Evolutionary conservation across 2,329 filamentous ascomycete species (phyloP).

Genomic region (Aureobasidium subglaciale): DNA sequence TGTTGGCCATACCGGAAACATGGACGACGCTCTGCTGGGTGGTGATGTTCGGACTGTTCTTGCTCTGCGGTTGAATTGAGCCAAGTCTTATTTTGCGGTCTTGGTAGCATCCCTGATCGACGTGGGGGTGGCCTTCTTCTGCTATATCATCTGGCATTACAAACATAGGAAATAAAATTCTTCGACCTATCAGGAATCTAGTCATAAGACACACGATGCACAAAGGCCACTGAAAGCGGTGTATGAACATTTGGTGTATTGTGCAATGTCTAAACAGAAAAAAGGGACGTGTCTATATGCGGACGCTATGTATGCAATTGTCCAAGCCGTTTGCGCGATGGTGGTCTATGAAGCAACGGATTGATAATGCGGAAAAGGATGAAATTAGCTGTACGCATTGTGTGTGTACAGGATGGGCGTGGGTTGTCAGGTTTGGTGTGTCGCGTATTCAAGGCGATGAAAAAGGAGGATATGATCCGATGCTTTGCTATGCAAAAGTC

Average conservation of each 20-base stretch:
- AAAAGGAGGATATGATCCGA: too few relatives aligned
- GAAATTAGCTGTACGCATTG: too few relatives aligned
- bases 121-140: too few relatives aligned
- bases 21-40: background rate
- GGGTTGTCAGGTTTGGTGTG: too few relatives aligned
- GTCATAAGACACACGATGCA: background rate
- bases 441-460: too few relatives aligned
- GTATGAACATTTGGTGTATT: background rate
- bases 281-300: constrained; percentile 3
- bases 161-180: too few relatives aligned
- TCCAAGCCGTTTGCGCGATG: background rate
- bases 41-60: background rate
- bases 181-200: too few relatives aligned
- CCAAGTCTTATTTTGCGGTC: too few relatives aligned
- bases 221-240: background rate
- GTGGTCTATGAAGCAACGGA: too few relatives aligned
- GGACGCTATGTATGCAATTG: background rate
- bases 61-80: background rate
- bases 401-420: too few relatives aligned
- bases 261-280: background rate
- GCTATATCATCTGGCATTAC: too few relatives aligned
- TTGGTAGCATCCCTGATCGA: background rate
- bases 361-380: background rate
- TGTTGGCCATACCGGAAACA: background rate
- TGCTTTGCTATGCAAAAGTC: too few relatives aligned